Evolutionary conservation across 768 basidiomycete species (phyloP).

Genomic region (Pisolithus microcarpus): DNA sequence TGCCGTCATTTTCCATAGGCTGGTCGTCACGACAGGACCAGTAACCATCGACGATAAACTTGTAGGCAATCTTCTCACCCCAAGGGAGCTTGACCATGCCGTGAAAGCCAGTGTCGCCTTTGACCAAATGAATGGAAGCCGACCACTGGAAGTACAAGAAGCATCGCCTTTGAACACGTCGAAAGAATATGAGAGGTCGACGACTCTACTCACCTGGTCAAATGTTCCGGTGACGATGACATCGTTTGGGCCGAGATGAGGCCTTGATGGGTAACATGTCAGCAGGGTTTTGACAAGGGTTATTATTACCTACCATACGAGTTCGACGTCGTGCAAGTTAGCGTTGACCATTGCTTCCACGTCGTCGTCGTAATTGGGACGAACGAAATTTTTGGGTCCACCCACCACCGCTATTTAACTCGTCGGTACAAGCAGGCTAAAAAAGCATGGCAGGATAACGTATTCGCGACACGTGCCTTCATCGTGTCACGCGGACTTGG

Average conservation of each 20-base stretch:
- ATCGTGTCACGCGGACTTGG: too few relatives aligned
- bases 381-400: conserved; percentile 5
- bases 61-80: conserved; percentile 60
- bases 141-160: conserved; percentile 44
- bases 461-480: neutral
- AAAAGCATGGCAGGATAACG: conserved; percentile 12
- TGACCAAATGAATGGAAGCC: conserved; percentile 46
- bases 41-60: conserved; percentile 70
- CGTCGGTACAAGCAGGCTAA: conserved; percentile 5
- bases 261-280: conserved; percentile 36
- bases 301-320: conserved; percentile 41
- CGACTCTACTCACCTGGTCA: conserved; percentile 50
- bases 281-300: conserved; percentile 1
- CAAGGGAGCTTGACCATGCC: conserved; percentile 51
- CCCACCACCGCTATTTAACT: conserved; percentile 14
- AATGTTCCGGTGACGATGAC: conserved; percentile 75
- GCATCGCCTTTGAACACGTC: conserved; percentile 4
- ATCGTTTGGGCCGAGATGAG: conserved; percentile 42
- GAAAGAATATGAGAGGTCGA: conserved; percentile 4
- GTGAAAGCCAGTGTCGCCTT: conserved; percentile 48
- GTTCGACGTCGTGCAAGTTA: conserved; percentile 45
- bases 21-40: conserved; percentile 51
- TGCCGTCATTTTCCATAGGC: conserved; percentile 53
- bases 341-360: conserved; percentile 23
- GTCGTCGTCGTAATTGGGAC: conserved; percentile 15